A percentile compares a stretch with the other conserved stretches of the same genome.
These are phyloP conservation scores for Ophiosphaerella herpotricha DNA, from an alignment of 2,329 filamentous ascomycete species.

Conservation along the genomic window DNA sequence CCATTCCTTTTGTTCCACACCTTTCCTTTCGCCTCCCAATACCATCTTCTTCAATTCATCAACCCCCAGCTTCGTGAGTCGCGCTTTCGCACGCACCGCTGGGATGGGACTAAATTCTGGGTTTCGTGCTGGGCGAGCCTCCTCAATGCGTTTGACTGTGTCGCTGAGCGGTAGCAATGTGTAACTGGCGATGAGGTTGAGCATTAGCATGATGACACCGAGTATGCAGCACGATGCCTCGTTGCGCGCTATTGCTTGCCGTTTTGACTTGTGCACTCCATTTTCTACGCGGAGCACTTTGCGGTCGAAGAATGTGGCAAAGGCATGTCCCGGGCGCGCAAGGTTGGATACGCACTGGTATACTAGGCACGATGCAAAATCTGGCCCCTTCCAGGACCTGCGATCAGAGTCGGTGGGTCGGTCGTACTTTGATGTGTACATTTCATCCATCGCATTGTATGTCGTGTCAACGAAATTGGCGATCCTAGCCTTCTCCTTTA, in stretches of 20 bases:
- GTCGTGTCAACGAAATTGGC: neutral
- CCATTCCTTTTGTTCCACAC: slow-evolving; percentile 7
- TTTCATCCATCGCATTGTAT: slow-evolving; percentile 9
- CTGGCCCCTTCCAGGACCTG: neutral
- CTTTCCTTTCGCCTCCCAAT: slow-evolving; percentile 2
- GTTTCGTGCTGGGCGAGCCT: neutral
- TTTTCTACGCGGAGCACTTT: slow-evolving; percentile 3
- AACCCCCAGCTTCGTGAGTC: neutral
- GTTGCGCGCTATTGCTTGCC: too few species aligned
- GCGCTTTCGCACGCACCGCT: slow-evolving; percentile 1
- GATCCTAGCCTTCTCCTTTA: too few species aligned
- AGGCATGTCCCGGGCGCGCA: neutral
- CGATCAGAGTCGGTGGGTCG: slow-evolving; percentile 1
- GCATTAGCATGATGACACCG: slow-evolving; percentile 4
- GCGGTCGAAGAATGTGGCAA: slow-evolving; percentile 1
- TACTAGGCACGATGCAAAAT: slow-evolving; percentile 1
- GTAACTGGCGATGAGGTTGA: slow-evolving; percentile 4
- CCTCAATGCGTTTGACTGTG: slow-evolving; percentile 4
- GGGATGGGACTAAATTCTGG: neutral
- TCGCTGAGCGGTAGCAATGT: slow-evolving; percentile 2
- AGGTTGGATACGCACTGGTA: slow-evolving; percentile 6
- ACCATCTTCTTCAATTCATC: slow-evolving; percentile 4
- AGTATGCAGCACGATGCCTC: neutral
- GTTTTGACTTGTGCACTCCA: neutral
- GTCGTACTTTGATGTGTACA: slow-evolving; percentile 4